Evolutionary conservation across 1,139 yeast genomes (phyloP), one percentile per base, ranked within the genome.

Genomic region (Debaryomyces coudertii): DNA sequence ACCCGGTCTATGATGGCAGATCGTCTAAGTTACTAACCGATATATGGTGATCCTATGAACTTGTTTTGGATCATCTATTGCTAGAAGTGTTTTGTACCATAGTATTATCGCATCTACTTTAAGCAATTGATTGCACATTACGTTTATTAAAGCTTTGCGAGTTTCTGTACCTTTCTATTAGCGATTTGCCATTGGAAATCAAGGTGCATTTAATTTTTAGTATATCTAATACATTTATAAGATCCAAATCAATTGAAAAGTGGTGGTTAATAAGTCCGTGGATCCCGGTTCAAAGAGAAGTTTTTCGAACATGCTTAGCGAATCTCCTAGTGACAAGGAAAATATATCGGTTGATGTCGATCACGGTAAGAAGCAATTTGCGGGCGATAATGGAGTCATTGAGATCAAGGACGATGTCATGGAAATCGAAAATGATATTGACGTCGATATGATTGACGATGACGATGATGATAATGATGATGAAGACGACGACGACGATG

Each of bases 401-500:
- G 48, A 45, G n/a, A 39, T 41, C 11, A 47, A 56, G 3, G 51
- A 47, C 18, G 53, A 51, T 15, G 51, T 33, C 35, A 39, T 42
- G 16, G 51, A 48, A 34, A 48, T 52, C 12, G 57, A 55, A 6
- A 44, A 42, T 11, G 41, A 34, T 15, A 46, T 30, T 9, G 48
- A 45, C 7, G 47, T 48, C 40, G 68, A 62, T 8, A 65, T 57
- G n/a, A 66, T 57, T 14, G 62, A 57, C 39, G 70, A 54, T 30
- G 51, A 46, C 28, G 54, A 50, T 27, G 50, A 48, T 16, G 48
- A 49, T 9, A 52, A 51, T 22, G 62, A 53, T 18, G 72, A 65
- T 12, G 66, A 65, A 14, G 68, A 58, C 4, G 60, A 60, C 43
- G 27, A 42, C 42, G 34, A 44, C 5, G 62, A 57, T n/a, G 61